A percentile compares a stretch with the other conserved stretches of the same genome.
Conservation (phyloP, 768 basidiomycete species). For the Leccinum ochraceum region DNA sequence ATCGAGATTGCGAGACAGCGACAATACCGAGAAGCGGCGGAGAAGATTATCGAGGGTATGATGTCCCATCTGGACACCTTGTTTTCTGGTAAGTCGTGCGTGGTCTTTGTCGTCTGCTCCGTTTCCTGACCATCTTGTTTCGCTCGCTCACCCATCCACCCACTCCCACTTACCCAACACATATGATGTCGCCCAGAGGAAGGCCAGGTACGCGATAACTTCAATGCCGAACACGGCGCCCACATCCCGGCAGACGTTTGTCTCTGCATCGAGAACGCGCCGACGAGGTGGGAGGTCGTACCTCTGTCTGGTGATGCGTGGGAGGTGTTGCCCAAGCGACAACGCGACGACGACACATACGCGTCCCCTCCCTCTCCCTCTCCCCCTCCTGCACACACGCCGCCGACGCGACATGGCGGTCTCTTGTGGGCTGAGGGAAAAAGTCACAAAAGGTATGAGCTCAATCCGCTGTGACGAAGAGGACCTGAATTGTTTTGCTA, state of each 20-base stretch:
- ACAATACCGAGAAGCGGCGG: constrained; percentile 64
- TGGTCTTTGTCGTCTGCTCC: neutral
- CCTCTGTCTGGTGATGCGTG: constrained; percentile 54
- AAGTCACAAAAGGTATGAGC: too few relatives aligned
- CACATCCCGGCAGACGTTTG: constrained; percentile 82
- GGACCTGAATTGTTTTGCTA: too few relatives aligned
- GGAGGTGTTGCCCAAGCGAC: constrained; percentile 67
- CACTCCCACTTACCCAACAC: neutral
- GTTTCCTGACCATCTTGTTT: neutral
- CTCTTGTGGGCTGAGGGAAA: too few relatives aligned
- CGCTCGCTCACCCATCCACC: neutral
- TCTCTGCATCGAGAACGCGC: constrained; percentile 70
- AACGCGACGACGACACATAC: too few relatives aligned
- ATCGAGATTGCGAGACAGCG: constrained; percentile 70
- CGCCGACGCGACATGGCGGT: too few relatives aligned
- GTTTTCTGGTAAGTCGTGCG: constrained; percentile 54
- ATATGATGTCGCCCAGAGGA: constrained; percentile 78
- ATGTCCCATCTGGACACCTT: constrained; percentile 61
- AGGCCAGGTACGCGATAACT: constrained; percentile 57
- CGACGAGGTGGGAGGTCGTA: constrained; percentile 70
- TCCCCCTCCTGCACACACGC: too few relatives aligned
- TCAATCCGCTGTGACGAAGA: too few relatives aligned
- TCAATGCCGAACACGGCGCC: constrained; percentile 71
- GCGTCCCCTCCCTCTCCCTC: too few relatives aligned
- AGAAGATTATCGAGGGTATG: constrained; percentile 68